These are phyloP conservation scores for Bruguiera hainesii DNA, from an alignment of 441 rosid species.

Conservation along the genomic window DNA sequence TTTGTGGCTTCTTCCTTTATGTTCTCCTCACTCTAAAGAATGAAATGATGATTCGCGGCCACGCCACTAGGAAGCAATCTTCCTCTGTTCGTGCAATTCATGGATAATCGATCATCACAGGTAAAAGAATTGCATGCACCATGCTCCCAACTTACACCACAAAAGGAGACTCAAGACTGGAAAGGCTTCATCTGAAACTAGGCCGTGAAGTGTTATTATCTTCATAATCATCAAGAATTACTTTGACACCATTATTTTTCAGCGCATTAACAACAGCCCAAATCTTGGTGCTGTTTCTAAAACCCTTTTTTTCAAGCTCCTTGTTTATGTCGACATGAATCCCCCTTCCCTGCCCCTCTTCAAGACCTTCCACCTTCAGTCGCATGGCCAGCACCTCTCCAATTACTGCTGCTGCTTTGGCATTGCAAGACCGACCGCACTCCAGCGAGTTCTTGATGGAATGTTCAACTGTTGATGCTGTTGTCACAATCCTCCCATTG, in stretches of 20 bases:
- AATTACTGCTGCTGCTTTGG: constrained; percentile 40
- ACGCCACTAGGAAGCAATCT: too few relatives aligned
- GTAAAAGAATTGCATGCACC: too few relatives aligned
- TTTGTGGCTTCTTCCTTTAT: too few relatives aligned
- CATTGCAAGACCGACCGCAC: constrained; percentile 47
- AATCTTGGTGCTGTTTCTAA: constrained; percentile 29
- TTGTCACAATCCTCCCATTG: constrained; percentile 39
- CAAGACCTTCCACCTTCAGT: constrained; percentile 48
- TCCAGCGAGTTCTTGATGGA: constrained; percentile 39
- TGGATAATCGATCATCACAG: too few relatives aligned
- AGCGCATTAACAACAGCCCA: constrained; percentile 69
- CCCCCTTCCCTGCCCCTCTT: constrained; percentile 40
- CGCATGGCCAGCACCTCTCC: constrained; percentile 51
- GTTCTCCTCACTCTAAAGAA: too few relatives aligned
- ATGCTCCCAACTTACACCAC: too few relatives aligned
- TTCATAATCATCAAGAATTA: constrained; percentile 49
- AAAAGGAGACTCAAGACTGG: too few relatives aligned
- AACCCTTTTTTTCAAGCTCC: constrained; percentile 33
- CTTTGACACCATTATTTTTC: constrained; percentile 62
- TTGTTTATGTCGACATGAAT: constrained; percentile 31
- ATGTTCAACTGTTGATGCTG: constrained; percentile 46
- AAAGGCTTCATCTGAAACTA: constrained; percentile 12
- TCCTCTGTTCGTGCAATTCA: too few relatives aligned
- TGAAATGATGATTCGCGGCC: too few relatives aligned
- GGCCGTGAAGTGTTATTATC: constrained; percentile 24